Evolutionary conservation across 768 basidiomycete genomes (phyloP), one percentile per base, ranked within the genome.

Genomic region (Rhizopogon vesiculosus): DNA sequence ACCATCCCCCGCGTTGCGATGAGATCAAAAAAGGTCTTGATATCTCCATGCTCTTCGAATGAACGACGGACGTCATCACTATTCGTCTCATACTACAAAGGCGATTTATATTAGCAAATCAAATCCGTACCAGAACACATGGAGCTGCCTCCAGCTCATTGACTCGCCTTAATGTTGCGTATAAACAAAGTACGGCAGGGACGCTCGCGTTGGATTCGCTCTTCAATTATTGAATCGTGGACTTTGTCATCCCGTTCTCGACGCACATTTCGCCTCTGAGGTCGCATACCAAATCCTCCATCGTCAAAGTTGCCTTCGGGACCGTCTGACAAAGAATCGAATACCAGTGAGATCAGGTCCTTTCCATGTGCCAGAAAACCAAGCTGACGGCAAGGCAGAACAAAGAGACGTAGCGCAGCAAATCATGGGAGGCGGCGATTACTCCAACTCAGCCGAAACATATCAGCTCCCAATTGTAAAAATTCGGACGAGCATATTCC

Each of bases 1-100:
- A 98, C 89, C 91, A 99, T 97, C n/a, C 97, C 97, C 57, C 97
- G 81, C 10, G 90, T 95, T 48, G 85, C 82, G 59, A 98, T 91
- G 18, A 98, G 77, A 72, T 99, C 97, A 71, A 98, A 98, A 70
- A 95, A 98, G 1, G 91, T 94, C 74, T 93, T 94, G 76, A 98
- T 92, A 65, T 93, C 92, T 60, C 97, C 97, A 66, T 93, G 91
- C 56, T 89, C 87, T 74, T 93, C 92, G 72, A 98, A 99, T 52
- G 84, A 82, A 43, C 77, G 80, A 58, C 90, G 87, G 7, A 99
- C 86, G 66, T 89, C 87, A 4, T 86, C 85, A 67, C 91, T 92
- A 61, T 85, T 84, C 38, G 91, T 92, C 78, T 93, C 91, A 75
- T 93, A 93, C 91, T 93, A 69, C 60, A 62, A 64, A 56, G 29